These are phyloP conservation scores for Logfia minima DNA, from an alignment of 129 eudicot species.

Conservation along the genomic window DNA sequence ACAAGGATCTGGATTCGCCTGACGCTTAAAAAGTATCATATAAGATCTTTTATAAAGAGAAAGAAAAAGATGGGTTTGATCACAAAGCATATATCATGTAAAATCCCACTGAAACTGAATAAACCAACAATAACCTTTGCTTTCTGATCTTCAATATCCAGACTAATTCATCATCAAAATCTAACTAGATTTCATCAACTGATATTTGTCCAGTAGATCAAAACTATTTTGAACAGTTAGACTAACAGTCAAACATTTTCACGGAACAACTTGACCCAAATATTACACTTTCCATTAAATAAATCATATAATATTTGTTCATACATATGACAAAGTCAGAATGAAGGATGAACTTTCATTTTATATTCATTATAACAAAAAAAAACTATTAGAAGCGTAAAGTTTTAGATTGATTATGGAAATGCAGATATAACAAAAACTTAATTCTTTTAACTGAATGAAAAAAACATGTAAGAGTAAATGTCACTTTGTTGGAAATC, in stretches of 20 bases:
- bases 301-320: too few species aligned
- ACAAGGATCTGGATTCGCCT: slow-evolving; percentile 1
- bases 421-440: too few species aligned
- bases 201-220: neutral
- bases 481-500: neutral
- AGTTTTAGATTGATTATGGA: neutral
- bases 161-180: slow-evolving; percentile 18
- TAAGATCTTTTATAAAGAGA: slow-evolving; percentile 1
- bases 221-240: neutral
- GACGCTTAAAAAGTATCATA: neutral
- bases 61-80: neutral
- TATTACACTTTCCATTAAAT: too few species aligned
- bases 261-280: too few species aligned
- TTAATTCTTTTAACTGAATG: neutral
- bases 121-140: slow-evolving; percentile 34
- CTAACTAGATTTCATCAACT: neutral
- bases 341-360: too few species aligned
- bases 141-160: slow-evolving; percentile 27
- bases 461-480: neutral
- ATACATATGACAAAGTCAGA: too few species aligned
- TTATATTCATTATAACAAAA: too few species aligned
- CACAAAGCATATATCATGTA: slow-evolving; percentile 15
- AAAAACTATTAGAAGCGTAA: neutral
- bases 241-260: neutral
- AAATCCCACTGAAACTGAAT: slow-evolving; percentile 34